Conservation (phyloP, 352 stramenopile genomes). For the Phytophthora megakarya region DNA sequence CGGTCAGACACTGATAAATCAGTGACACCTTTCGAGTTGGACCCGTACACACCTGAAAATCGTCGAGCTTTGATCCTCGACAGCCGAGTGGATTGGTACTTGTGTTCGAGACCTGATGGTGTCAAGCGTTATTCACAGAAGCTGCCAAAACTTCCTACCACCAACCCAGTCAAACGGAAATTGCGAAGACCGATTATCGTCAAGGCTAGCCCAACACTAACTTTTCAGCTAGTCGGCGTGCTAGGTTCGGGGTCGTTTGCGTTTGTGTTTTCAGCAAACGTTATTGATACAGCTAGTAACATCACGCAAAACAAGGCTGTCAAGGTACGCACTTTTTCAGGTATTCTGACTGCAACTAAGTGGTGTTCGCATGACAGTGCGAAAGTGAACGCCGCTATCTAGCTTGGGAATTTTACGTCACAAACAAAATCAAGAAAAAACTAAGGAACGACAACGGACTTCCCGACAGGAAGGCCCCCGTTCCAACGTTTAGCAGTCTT, state of each 20-base stretch:
- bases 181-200: constrained; percentile 61
- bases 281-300: constrained; percentile 33
- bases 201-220: constrained; percentile 35
- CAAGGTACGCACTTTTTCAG: constrained; percentile 51
- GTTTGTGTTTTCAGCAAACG: constrained; percentile 66
- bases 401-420: constrained; percentile 83
- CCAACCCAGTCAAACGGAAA: constrained; percentile 50
- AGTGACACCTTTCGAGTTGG: constrained; percentile 25
- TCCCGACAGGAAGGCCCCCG: constrained; percentile 30
- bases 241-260: constrained; percentile 80
- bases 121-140: constrained; percentile 64
- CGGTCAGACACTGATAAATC: not conserved
- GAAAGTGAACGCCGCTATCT: constrained; percentile 75
- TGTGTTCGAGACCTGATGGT: constrained; percentile 44
- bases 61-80: constrained; percentile 53
- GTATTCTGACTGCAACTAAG: constrained; percentile 8
- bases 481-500: constrained; percentile 53
- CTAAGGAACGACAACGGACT: constrained; percentile 31
- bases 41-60: constrained; percentile 63
- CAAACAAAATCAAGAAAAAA: constrained; percentile 53
- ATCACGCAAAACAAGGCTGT: constrained; percentile 48
- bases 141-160: constrained; percentile 50
- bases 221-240: constrained; percentile 53
- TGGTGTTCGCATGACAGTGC: constrained; percentile 50
- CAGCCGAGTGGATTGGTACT: constrained; percentile 46